Evolutionary conservation across 2,329 filamentous ascomycete species (phyloP).

Genomic region (Coniochaeta prunicola): DNA sequence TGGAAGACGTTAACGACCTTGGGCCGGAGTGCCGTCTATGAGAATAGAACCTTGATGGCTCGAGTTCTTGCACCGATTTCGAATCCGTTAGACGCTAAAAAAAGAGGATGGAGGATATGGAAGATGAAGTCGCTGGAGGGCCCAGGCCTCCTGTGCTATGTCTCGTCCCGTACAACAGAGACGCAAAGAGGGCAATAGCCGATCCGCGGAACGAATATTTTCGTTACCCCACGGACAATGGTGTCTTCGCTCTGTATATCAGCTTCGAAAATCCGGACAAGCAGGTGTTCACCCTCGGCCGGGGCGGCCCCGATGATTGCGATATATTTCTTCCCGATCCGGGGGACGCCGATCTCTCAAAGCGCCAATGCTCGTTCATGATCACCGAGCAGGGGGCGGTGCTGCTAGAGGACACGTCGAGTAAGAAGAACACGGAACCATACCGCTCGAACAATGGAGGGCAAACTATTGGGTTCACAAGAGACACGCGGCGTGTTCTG

Average conservation of each 20-base stretch:
- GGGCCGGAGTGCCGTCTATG: background rate
- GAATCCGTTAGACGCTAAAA: background rate
- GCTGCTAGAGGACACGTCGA: constrained; percentile 16
- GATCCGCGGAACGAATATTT: background rate
- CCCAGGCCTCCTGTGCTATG: background rate
- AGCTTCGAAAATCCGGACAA: constrained; percentile 9
- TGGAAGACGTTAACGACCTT: background rate
- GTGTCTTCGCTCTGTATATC: constrained; percentile 10
- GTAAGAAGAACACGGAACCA: constrained; percentile 12
- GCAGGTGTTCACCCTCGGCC: constrained; percentile 11
- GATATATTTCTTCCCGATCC: constrained; percentile 14
- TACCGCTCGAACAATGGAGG: constrained; percentile 6
- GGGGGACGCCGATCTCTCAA: constrained; percentile 11
- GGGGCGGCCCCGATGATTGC: constrained; percentile 5
- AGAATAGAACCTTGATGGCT: background rate
- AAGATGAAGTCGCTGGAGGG: background rate
- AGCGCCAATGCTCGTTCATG: constrained; percentile 16
- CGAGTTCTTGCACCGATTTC: background rate
- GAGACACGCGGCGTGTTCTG: constrained; percentile 12
- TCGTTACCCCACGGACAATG: background rate
- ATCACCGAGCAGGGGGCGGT: constrained; percentile 17
- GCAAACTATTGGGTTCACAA: constrained; percentile 13
- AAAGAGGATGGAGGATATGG: background rate
- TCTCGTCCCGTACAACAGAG: background rate
- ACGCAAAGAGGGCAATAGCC: background rate